Base-by-base conservation (phyloP, 1,139 yeast genomes). In the Kodamaea derodonti region DNA sequence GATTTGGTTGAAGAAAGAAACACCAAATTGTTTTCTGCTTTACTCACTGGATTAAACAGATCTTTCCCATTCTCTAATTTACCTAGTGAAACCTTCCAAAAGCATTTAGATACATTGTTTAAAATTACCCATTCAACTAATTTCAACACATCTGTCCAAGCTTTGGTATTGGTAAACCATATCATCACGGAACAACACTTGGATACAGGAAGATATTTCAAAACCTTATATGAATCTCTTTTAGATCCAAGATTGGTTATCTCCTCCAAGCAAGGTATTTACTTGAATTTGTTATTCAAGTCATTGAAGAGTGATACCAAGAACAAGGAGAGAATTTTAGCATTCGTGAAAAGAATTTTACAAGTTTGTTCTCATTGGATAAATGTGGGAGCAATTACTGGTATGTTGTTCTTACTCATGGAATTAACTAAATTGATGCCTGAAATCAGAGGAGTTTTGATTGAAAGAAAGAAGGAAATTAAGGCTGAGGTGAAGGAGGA, bases 61-160 rank as follows among this genome's bases (percentile, higher is more conserved):
- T 94, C 98, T 1, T 90, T 86, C 70, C 97, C 98, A 38, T 92
- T 86, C 56, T 81, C 96, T 2, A 73, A 78, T 41, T 69, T 94
- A 38, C 84, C 95, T 7, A 71, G 78, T 34, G 80, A 79, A 14
- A 75, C 78, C 7, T 90, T 86, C 58, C 78, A 80, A 44, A 69
- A 73, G 42, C 97, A 94, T 61, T 69, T 90, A 52, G 82, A 87
- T 51, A 84, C 95, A 1, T 66, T 92, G 39, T 94, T 84, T 69
- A 79, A 79, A 52, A 90, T 92, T 52, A 90, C 97, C 3, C 97
- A 92, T 58, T 84, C 96, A 15, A 79, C 95, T 20, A 94, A 94
- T 58, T 90, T 92, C 68, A 88, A 87, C 58, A 92, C 98, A 3
- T 82, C 95, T 8, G 81, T 94, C 22, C 98, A 94, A 65, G 95